phyloP scores from a whole-genome alignment of 805 yeast species.

The Candida parachauliodes region DNA sequence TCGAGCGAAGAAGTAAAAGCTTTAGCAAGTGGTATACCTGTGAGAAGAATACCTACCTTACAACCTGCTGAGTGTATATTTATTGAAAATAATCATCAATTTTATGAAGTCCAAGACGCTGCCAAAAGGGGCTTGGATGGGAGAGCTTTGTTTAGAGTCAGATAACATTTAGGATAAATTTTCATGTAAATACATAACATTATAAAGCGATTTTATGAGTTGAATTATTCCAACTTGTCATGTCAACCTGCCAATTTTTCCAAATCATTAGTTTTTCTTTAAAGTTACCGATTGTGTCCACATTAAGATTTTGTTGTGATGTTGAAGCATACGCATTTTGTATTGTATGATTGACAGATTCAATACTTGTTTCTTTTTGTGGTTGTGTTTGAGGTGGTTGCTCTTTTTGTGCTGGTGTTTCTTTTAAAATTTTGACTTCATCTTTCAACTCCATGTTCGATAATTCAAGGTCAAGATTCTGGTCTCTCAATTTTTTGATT shows the following conservation, averaged over 20 bases:
- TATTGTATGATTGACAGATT: no score
- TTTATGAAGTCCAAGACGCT: constrained; percentile 84
- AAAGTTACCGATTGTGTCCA: constrained; percentile 42
- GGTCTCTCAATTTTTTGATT: constrained; percentile 36
- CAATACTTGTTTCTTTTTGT: no score
- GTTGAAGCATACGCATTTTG: constrained; percentile 29
- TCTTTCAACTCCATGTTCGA: constrained; percentile 37
- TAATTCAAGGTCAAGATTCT: constrained; percentile 40
- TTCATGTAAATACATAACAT: background rate
- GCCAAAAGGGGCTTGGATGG: constrained; percentile 69
- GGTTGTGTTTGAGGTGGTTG: no score
- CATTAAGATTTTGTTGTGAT: constrained; percentile 19
- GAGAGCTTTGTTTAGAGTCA: constrained; percentile 77
- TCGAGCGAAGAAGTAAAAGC: constrained; percentile 60
- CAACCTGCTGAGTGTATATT: constrained; percentile 89
- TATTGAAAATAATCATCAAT: constrained; percentile 46
- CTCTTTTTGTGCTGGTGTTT: constrained; percentile 7
- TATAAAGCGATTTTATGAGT: constrained; percentile 29
- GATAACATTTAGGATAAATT: constrained; percentile 20
- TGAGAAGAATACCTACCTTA: constrained; percentile 73
- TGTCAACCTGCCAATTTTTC: constrained; percentile 84
- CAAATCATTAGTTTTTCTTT: constrained; percentile 62
- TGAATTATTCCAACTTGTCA: constrained; percentile 77
- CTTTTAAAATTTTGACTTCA: constrained; percentile 27
- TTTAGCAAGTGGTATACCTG: constrained; percentile 71